Percentiles rank a stretch among this genome's conserved stretches.
phyloP scores from a whole-genome alignment of 2,329 filamentous ascomycete genomes.

The Trichoderma sp. region DNA sequence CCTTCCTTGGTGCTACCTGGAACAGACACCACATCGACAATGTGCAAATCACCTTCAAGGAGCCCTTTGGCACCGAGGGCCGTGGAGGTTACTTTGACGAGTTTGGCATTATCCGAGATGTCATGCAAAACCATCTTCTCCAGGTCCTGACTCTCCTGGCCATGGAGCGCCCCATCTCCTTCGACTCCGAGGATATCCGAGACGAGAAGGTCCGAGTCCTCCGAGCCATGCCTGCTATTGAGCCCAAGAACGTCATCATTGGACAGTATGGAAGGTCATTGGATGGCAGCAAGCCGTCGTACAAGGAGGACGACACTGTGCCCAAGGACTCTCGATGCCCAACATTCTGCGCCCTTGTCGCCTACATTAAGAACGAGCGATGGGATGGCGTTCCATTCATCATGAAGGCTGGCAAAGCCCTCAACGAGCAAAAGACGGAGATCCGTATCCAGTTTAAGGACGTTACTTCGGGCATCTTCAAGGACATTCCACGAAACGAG shows the following conservation, averaged over 20 bases:
- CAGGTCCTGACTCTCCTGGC: constrained; percentile 94
- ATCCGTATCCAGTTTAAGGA: constrained; percentile 99
- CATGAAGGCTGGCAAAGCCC: constrained; percentile 96
- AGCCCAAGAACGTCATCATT: constrained; percentile 99
- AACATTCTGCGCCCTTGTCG: constrained; percentile 95
- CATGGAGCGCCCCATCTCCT: constrained; percentile 98
- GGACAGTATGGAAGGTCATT: constrained; percentile 96
- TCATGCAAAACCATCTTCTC: constrained; percentile 99
- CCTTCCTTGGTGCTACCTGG: constrained; percentile 98
- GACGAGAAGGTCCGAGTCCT: constrained; percentile 98
- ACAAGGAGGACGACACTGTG: constrained; percentile 98
- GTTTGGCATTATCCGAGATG: constrained; percentile 98
- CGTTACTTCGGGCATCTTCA: constrained; percentile 98
- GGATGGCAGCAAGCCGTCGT: constrained; percentile 92
- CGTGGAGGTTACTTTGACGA: constrained; percentile 99
- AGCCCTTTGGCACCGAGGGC: constrained; percentile 97
- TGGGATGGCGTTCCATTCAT: constrained; percentile 99
- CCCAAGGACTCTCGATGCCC: constrained; percentile 96
- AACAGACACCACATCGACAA: constrained; percentile 99
- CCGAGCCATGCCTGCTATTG: constrained; percentile 86
- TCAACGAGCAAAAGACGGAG: constrained; percentile 99
- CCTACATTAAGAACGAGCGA: constrained; percentile 98
- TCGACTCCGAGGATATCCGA: constrained; percentile 95
- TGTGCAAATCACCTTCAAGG: constrained; percentile 98
- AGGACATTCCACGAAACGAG: constrained; percentile 98